Evolutionary conservation across 192 early-diverging fungal species (phyloP).

Genomic region (Ambispora gerdemannii): DNA sequence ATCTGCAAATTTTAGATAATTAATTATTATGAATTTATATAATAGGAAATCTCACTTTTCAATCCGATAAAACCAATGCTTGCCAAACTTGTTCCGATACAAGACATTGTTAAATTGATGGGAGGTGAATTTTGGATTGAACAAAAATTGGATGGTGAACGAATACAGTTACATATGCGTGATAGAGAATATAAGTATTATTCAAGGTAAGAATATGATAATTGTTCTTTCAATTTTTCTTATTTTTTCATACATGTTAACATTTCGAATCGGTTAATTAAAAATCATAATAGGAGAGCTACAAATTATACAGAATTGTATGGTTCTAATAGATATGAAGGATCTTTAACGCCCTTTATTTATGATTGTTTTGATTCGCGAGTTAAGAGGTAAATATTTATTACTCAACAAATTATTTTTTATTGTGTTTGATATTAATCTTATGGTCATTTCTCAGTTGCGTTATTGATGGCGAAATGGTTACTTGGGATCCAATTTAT

Average conservation of each 20-base stretch:
- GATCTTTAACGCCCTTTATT: slow-evolving; percentile 56
- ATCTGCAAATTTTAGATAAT: too few relatives aligned
- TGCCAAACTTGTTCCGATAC: slow-evolving; percentile 47
- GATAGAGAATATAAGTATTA: slow-evolving; percentile 49
- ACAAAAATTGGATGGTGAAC: slow-evolving; percentile 81
- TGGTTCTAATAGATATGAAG: slow-evolving; percentile 53
- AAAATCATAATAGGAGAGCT: slow-evolving; percentile 50
- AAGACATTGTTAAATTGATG: slow-evolving; percentile 47
- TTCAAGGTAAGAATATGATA: slow-evolving; percentile 50
- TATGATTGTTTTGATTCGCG: slow-evolving; percentile 47
- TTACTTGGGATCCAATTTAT: slow-evolving; percentile 64
- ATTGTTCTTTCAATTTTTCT: too few relatives aligned
- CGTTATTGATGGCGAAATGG: slow-evolving; percentile 82
- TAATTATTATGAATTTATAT: too few relatives aligned
- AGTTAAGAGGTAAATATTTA: slow-evolving; percentile 39
- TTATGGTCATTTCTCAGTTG: slow-evolving; percentile 39
- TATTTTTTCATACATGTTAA: too few relatives aligned
- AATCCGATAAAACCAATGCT: slow-evolving; percentile 71
- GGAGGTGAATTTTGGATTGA: slow-evolving; percentile 68
- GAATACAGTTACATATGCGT: slow-evolving; percentile 67
- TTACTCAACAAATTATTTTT: not conserved
- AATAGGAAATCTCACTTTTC: slow-evolving; percentile 52
- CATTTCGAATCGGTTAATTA: too few relatives aligned
- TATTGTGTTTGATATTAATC: not conserved
- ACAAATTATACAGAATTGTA: slow-evolving; percentile 71